These are phyloP conservation scores for Scleroderma bovista DNA, from an alignment of 768 basidiomycete species.

Conservation along the genomic window DNA sequence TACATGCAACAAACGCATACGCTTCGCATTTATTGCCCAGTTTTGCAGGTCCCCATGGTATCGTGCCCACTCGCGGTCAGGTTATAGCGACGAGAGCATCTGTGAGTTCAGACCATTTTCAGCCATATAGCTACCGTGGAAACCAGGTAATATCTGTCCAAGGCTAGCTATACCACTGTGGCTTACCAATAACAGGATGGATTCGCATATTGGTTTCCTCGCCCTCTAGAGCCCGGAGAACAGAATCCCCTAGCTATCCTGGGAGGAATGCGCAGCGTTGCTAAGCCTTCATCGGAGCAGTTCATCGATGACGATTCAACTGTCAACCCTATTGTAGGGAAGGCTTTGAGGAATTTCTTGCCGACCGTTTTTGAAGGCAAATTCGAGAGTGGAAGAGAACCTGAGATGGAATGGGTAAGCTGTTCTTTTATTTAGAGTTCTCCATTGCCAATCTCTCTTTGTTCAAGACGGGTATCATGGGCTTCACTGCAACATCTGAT, in stretches of 20 bases:
- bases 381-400: slow-evolving; percentile 41
- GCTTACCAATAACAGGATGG: no score
- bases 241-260: slow-evolving; percentile 59
- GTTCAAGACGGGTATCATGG: neutral
- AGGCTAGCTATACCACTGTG: no score
- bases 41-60: slow-evolving; percentile 44
- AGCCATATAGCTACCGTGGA: no score
- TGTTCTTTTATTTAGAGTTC: neutral
- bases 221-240: slow-evolving; percentile 34
- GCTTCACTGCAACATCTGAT: neutral
- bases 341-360: slow-evolving; percentile 52
- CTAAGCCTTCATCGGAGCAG: slow-evolving; percentile 34
- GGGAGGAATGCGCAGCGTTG: slow-evolving; percentile 45
- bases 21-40: slow-evolving; percentile 72
- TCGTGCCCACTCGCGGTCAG: slow-evolving; percentile 74
- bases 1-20: slow-evolving; percentile 89
- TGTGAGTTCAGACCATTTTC: slow-evolving; percentile 33
- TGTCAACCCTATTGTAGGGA: slow-evolving; percentile 43
- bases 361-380: slow-evolving; percentile 51
- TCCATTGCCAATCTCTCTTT: no score
- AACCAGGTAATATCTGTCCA: no score
- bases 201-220: slow-evolving; percentile 82
- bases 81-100: slow-evolving; percentile 42
- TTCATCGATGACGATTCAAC: slow-evolving; percentile 55
- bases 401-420: slow-evolving; percentile 80